These are phyloP conservation scores for Urtica urens DNA, from an alignment of 306 rosid species.

Conservation along the genomic window DNA sequence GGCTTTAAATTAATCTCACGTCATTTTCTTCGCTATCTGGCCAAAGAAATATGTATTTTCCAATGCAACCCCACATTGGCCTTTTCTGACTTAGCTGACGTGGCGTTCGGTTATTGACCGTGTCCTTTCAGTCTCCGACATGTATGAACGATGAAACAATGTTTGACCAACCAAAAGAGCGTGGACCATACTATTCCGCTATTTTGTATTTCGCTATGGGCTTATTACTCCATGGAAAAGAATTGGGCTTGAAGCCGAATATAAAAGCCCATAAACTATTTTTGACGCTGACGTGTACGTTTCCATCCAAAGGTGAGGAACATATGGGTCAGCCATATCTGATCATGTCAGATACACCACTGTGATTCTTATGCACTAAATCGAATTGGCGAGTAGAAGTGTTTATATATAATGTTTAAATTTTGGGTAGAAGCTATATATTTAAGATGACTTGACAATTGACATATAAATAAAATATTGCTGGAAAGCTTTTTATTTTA, in stretches of 20 bases:
- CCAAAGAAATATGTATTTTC: conserved; percentile 21
- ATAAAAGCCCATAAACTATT: too few relatives aligned
- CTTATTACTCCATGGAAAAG: too few relatives aligned
- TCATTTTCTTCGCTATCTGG: conserved; percentile 37
- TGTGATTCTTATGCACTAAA: too few relatives aligned
- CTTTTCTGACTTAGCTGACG: conserved; percentile 22
- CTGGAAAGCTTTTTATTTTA: too few relatives aligned
- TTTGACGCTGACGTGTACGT: too few relatives aligned
- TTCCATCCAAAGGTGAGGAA: too few relatives aligned
- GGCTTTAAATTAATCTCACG: conserved; percentile 14
- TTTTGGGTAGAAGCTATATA: too few relatives aligned
- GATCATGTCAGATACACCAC: neutral
- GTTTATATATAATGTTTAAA: neutral
- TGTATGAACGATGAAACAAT: conserved; percentile 6
- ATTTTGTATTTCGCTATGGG: too few relatives aligned
- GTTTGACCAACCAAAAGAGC: neutral
- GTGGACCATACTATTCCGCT: neutral
- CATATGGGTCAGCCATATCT: too few relatives aligned
- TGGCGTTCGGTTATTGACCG: conserved; percentile 14
- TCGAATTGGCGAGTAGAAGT: neutral
- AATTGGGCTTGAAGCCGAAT: too few relatives aligned
- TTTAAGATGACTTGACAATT: too few relatives aligned
- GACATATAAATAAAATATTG: too few relatives aligned
- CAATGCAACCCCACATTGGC: conserved; percentile 15
- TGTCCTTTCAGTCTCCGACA: conserved; percentile 17